Base-by-base conservation (phyloP, 208 protist genomes). In the Leishmania guyanensis region DNA sequence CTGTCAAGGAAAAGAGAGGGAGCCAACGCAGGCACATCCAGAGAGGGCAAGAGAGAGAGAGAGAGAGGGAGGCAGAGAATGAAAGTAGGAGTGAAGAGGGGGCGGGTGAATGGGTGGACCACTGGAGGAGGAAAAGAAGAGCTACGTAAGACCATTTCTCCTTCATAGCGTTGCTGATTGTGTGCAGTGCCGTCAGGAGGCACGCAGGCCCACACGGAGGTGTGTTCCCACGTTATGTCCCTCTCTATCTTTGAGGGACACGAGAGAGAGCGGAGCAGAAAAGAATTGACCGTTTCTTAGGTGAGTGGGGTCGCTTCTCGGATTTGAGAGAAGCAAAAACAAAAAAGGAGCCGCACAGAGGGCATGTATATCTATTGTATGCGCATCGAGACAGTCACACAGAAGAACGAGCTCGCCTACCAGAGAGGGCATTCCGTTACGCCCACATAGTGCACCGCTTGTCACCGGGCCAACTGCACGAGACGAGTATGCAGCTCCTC, bases 401-500 rank as follows among this genome's bases (percentile, higher is more conserved):
- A 71, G 17, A 29, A 2, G 29, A 33, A 73, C 6, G 69, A 33
- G 22, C 43, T 53, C 53, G 39, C 22, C 26, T n/a, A 29, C 20
- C 20, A 16, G 36, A 77, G 51, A 64, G 10, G 36, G 51, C 1
- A 29, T 22, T 58, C 17, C 17, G 46, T 65, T 26, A 43, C 22
- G 12, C 17, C 20, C 46, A 33, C 16, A 5, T 58, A 20, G 46
- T 33, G 60, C 4, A 12, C n/a, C 5, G 12, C 9, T 20, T 12
- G 29, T 76, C 17, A 88, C 29, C 80, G 82, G 0, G 89, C 91
- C 29, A 95, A 82, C 77, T 92, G 90, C 74, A 92, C 74, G 8
- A 96, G 83, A 54, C 90, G 89, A 58, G 78, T 71, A 50, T 97
- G 93, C 54, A 97, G 78, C 14, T 83, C 81, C 75, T 83, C 90